Percentiles rank a stretch among this genome's conserved stretches.
Evolutionary conservation across 2,329 filamentous ascomycete species (phyloP).

Genomic region (Didymella keratinophila): DNA sequence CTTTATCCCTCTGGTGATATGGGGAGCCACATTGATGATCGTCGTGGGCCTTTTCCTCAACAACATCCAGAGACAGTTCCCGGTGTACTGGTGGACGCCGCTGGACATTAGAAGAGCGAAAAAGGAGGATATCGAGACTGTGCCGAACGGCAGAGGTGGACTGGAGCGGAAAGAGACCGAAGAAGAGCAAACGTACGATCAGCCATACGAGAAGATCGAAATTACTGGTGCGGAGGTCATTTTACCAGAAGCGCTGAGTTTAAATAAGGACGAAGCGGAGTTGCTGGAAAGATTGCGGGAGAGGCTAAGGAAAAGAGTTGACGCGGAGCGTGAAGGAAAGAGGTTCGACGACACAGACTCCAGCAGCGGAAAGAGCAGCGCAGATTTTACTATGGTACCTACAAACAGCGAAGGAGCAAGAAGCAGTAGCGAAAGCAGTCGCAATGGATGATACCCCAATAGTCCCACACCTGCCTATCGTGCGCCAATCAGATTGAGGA

Average conservation of each 20-base stretch:
- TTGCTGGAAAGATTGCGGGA: conserved; percentile 49
- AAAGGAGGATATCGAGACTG: conserved; percentile 34
- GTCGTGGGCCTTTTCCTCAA: conserved; percentile 54
- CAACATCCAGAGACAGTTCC: conserved; percentile 58
- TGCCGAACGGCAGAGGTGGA: conserved; percentile 31
- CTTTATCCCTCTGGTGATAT: conserved; percentile 54
- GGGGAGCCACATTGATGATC: conserved; percentile 55
- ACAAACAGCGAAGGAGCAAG: conserved; percentile 25
- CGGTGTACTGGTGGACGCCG: conserved; percentile 60
- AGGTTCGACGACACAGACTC: conserved; percentile 17
- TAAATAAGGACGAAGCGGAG: conserved; percentile 47
- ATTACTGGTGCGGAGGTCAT: conserved; percentile 43
- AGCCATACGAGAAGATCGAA: conserved; percentile 34
- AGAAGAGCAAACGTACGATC: conserved; percentile 28
- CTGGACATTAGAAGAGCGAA: conserved; percentile 42
- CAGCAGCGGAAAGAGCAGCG: conserved; percentile 31
- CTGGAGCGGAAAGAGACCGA: conserved; percentile 29
- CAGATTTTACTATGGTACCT: conserved; percentile 31
- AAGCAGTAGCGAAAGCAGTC: conserved; percentile 17
- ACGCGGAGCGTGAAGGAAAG: conserved; percentile 15
- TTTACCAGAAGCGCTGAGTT: conserved; percentile 47
- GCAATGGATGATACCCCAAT: not conserved
- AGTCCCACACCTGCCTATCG: conserved; percentile 7
- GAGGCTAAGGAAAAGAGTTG: conserved; percentile 36
- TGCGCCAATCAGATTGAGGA: conserved; percentile 4